Base-by-base conservation (phyloP, 495 filamentous ascomycete species). In the Melanomma pulvis-pyrius region DNA sequence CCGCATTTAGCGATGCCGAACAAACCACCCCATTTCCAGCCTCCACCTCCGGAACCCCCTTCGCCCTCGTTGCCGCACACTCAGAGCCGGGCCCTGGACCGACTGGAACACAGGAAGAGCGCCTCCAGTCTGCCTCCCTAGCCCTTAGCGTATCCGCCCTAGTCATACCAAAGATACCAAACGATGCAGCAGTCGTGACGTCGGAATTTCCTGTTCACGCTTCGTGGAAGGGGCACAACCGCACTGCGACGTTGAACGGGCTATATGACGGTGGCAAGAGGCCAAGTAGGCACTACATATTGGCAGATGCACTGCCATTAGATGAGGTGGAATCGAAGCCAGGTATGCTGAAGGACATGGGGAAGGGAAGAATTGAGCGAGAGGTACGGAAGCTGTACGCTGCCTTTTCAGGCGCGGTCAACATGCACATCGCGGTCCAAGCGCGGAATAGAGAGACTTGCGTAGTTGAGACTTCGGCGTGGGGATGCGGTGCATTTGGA, bases 401-500 rank as follows among this genome's bases (percentile, higher is more conserved):
- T 17, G 62, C 63, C 25, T 70, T 70, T 24, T 21, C 36, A 8
- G 67, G 61, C 13, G 61, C 61, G 1, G 6, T 21, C 5, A 48
- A 52, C n/a, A 55, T 59, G 22, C 49, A 51, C 19, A 7, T 2
- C 53, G 17, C 15, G 12, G 13, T 1, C 15, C 24, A 24, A 28
- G 5, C 24, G 19, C 24, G 6, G 22, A 24, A 56, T 6, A 12
- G n/a, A 3, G 32, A 36, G 32, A 21, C 39, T 26, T 70, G 62
- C 39, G 32, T 70, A 7, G 29, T 66, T 19, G 57, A 70, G 34
- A 44, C 68, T 22, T 50, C 47, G 8, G 62, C 68, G 22, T 70
- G 62, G 63, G 68, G 68, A 26, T 70, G 68, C 34, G 61, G 59
- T 21, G 68, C 68, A 28, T 67, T 70, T 26, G 62, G 68, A 2